Evolutionary conservation across 495 filamentous ascomycete species (phyloP).

Genomic region (Aspergillus bridgeri): DNA sequence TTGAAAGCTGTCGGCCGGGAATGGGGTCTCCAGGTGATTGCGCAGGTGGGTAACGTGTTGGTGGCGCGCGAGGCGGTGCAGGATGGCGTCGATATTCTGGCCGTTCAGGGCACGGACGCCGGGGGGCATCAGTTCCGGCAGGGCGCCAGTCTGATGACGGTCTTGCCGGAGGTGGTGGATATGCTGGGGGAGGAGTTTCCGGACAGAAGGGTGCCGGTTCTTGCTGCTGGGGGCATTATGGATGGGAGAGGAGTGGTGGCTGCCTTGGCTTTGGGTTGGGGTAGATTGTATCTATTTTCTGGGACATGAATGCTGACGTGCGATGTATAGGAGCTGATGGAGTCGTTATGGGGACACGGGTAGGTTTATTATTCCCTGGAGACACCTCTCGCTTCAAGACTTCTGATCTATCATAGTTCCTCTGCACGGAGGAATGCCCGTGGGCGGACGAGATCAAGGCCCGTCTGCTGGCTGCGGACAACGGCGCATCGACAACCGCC

Average conservation of each 20-base stretch:
- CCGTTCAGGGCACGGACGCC: background rate
- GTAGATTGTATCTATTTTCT: background rate
- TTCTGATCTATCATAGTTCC: background rate
- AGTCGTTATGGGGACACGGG: slow-evolving; percentile 1
- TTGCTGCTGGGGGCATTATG: background rate
- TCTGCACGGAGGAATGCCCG: background rate
- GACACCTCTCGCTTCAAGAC: background rate
- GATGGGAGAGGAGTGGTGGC: background rate
- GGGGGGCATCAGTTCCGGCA: background rate
- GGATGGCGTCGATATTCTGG: background rate
- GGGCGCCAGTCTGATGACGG: background rate
- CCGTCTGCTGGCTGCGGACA: background rate
- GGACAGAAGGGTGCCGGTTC: background rate
- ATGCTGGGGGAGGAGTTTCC: background rate
- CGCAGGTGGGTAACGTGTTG: background rate
- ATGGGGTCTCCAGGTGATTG: background rate
- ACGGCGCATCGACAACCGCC: background rate
- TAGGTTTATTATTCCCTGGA: background rate
- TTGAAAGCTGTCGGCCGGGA: background rate
- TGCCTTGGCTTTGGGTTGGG: background rate
- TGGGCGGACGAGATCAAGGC: background rate
- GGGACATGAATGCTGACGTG: background rate
- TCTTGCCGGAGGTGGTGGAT: background rate
- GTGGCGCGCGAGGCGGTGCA: background rate
- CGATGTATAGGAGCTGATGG: background rate